Evolutionary conservation across 106 monocot species (phyloP).

Genomic region (Acorus calamus): DNA sequence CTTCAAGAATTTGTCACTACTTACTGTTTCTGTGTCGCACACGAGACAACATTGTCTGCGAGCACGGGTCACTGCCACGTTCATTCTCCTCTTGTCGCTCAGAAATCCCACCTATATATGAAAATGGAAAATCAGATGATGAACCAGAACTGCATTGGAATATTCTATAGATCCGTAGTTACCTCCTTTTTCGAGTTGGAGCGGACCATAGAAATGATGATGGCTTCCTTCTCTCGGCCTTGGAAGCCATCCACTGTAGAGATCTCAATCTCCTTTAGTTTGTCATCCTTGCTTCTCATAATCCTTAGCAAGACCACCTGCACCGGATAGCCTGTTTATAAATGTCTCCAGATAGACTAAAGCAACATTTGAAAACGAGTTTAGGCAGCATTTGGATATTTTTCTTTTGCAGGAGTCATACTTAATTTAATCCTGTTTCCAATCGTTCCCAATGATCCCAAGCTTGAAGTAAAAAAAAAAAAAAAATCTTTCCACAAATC

Average conservation of each 20-base stretch:
- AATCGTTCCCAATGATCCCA: too few species aligned
- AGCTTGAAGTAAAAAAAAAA: too few species aligned
- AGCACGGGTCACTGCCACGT: slow-evolving; percentile 93
- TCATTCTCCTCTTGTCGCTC: slow-evolving; percentile 86
- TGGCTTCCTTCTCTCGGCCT: slow-evolving; percentile 95
- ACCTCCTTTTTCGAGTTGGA: slow-evolving; percentile 92
- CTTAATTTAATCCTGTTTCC: too few species aligned
- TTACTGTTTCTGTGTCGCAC: slow-evolving; percentile 82
- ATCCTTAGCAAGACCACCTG: slow-evolving; percentile 68
- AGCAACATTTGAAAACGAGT: background rate
- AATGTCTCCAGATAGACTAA: background rate
- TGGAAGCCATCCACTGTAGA: slow-evolving; percentile 97
- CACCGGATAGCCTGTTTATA: background rate
- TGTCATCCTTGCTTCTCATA: slow-evolving; percentile 52
- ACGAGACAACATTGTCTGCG: slow-evolving; percentile 91
- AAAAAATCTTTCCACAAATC: too few species aligned
- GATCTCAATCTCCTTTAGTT: slow-evolving; percentile 79
- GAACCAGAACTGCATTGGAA: too few species aligned
- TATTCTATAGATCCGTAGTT: background rate
- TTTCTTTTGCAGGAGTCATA: too few species aligned
- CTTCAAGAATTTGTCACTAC: slow-evolving; percentile 63
- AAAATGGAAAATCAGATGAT: background rate
- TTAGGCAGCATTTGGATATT: too few species aligned
- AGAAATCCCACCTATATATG: slow-evolving; percentile 76
- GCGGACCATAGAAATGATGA: slow-evolving; percentile 96